Evolutionary conservation across 2,329 filamentous ascomycete species (phyloP), one percentile per base, ranked within the genome.

Genomic region (Penicillium sp.): DNA sequence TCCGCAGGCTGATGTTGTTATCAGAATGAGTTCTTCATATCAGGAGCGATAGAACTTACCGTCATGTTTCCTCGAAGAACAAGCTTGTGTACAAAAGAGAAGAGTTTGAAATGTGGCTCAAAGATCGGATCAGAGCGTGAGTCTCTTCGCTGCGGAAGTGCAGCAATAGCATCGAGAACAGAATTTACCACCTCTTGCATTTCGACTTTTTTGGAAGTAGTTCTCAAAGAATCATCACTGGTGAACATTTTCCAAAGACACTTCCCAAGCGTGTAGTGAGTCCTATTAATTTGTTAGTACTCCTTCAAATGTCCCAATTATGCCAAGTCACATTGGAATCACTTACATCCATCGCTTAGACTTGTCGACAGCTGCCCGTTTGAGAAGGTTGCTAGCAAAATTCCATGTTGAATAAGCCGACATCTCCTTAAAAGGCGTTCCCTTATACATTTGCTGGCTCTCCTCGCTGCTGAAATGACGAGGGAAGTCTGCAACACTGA

Each of bases 51-150:
- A 19, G 13, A 33, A 62, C 71, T 61, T 66, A 79, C 78, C 54
- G 74, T 68, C 49, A 86, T 72, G 12, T 76, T 71, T 50, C 75
- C 74, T 27, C 73, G 71, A 31, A 79, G 79, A 17, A 96, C 89
- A 25, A 96, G 82, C 73, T 97, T 96, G 77, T 96, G 87, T 7
- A 92, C 77, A 23, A 94, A 79, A 2, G 90, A 89, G 36, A 94
- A 83, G 21, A 96, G 87, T 76, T 96, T 96, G 80, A 96, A 96
- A 71, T 96, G 92, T 4, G 93, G 93, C 71, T 96, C 93, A 17
- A 97, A 82, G 25, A 96, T 87, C 0, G 90, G 91, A 60, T 96
- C 91, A 38, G 77, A 74, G 21, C 83, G 80, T 17, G 79, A 81
- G 65, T 89, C 83, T 65, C 80, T 81, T 59, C 83, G 83, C 60